Evolutionary conservation across 257 asterid genomes (phyloP).

Genomic region (Linaria vulgaris): DNA sequence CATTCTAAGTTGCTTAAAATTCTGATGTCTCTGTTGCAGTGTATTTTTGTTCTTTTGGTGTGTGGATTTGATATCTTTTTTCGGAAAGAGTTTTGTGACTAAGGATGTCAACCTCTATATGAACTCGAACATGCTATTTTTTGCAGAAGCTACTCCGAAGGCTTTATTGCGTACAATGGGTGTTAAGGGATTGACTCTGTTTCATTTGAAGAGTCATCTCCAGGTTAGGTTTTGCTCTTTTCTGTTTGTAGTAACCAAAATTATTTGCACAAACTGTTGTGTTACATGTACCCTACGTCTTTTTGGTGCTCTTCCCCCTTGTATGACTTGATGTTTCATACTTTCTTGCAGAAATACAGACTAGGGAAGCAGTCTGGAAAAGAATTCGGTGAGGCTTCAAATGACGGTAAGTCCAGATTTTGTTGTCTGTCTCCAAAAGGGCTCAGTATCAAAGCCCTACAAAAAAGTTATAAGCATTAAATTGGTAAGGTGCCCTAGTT

Average conservation of each 20-base stretch:
- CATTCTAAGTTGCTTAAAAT: neutral
- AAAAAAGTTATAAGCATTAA: neutral
- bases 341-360: slow-evolving; percentile 68
- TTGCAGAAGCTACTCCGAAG: slow-evolving; percentile 92
- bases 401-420: slow-evolving; percentile 61
- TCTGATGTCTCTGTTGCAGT: neutral
- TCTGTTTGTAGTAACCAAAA: neutral
- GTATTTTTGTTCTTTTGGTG: slow-evolving; percentile 1
- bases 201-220: slow-evolving; percentile 87
- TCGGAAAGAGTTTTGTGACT: neutral
- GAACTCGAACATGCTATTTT: slow-evolving; percentile 16
- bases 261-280: slow-evolving; percentile 14
- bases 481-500: no score
- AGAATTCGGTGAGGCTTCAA: slow-evolving; percentile 66
- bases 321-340: slow-evolving; percentile 24
- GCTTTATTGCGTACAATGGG: slow-evolving; percentile 89
- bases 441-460: neutral
- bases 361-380: slow-evolving; percentile 86
- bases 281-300: slow-evolving; percentile 12
- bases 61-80: slow-evolving; percentile 17
- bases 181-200: slow-evolving; percentile 84
- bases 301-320: slow-evolving; percentile 7
- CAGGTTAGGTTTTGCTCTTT: slow-evolving; percentile 41
- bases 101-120: neutral
- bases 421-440: slow-evolving; percentile 21